phyloP scores from a whole-genome alignment of 2,329 filamentous ascomycete species.

The Calonectria henricotiae region DNA sequence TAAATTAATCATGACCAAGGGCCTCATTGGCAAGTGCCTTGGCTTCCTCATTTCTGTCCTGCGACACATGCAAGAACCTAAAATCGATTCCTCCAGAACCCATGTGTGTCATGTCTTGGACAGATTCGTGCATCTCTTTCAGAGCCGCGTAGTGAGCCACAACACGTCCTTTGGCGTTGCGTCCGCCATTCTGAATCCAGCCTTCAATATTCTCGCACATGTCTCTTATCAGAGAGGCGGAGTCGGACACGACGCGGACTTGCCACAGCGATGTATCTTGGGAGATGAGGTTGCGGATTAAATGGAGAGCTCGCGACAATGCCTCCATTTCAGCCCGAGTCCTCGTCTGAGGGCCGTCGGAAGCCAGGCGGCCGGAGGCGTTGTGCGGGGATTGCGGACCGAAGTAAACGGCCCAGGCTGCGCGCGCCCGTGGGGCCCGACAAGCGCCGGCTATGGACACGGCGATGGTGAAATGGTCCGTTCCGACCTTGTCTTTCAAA shows the following conservation, averaged over 20 bases:
- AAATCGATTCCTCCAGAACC: neutral
- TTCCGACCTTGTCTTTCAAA: neutral
- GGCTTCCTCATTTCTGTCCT: neutral
- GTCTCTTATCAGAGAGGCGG: neutral
- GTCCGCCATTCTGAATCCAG: neutral
- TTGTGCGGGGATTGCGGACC: slow-evolving; percentile 49
- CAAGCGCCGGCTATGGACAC: slow-evolving; percentile 48
- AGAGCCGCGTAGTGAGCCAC: neutral
- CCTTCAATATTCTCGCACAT: neutral
- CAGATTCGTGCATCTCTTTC: neutral
- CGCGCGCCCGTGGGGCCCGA: slow-evolving; percentile 43
- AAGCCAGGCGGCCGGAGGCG: slow-evolving; percentile 70
- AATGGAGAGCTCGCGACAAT: neutral
- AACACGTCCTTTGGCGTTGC: neutral
- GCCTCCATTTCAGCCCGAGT: slow-evolving; percentile 68
- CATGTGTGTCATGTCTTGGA: neutral
- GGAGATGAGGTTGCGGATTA: neutral
- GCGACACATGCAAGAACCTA: slow-evolving; percentile 8
- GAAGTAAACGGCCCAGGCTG: slow-evolving; percentile 50
- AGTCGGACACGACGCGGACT: neutral
- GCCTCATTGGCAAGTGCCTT: neutral
- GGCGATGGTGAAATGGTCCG: neutral
- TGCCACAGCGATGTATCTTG: slow-evolving; percentile 1
- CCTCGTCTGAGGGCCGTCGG: slow-evolving; percentile 77
- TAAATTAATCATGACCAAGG: neutral